Conservation (phyloP, 2,329 filamentous ascomycete species). For the Chaetothyriales sp. region DNA sequence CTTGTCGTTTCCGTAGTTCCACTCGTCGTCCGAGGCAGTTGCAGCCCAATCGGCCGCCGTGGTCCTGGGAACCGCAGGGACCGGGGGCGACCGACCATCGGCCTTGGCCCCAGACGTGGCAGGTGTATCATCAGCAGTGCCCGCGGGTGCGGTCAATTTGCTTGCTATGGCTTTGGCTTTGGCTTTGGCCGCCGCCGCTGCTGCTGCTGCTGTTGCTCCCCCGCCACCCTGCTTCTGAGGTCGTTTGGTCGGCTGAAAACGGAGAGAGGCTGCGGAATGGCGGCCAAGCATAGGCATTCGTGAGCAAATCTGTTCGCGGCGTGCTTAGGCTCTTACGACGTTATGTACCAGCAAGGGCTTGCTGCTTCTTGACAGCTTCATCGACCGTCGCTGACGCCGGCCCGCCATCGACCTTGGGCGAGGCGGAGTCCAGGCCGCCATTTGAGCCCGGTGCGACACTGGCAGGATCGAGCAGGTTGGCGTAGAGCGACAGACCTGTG, state of each 20-base stretch:
- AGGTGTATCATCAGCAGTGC: slow-evolving; percentile 17
- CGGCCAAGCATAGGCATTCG: slow-evolving; percentile 21
- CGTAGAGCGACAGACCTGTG: slow-evolving; percentile 51
- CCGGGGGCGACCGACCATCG: slow-evolving; percentile 7
- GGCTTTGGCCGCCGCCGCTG: slow-evolving; percentile 49
- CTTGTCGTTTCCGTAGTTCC: slow-evolving; percentile 50
- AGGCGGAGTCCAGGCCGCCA: neutral
- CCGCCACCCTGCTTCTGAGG: slow-evolving; percentile 36
- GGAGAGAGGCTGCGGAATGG: slow-evolving; percentile 44
- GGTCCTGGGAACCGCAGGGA: slow-evolving; percentile 39
- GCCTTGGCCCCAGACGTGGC: slow-evolving; percentile 19
- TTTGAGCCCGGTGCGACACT: slow-evolving; percentile 32
- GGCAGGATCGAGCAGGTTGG: slow-evolving; percentile 55
- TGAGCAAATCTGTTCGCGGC: slow-evolving; percentile 32
- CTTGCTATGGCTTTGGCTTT: slow-evolving; percentile 48
- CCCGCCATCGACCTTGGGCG: neutral
- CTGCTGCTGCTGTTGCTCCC: slow-evolving; percentile 28
- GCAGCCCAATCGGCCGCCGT: slow-evolving; percentile 69
- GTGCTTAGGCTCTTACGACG: slow-evolving; percentile 20
- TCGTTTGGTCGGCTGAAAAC: slow-evolving; percentile 75
- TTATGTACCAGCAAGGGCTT: slow-evolving; percentile 47
- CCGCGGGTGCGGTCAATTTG: slow-evolving; percentile 25
- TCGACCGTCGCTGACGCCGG: slow-evolving; percentile 19
- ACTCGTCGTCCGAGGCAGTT: slow-evolving; percentile 57
- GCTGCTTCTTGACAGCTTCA: slow-evolving; percentile 48